Evolutionary conservation across 73 alveolate genomes (phyloP), one percentile per base, ranked within the genome.

Genomic region (Stentor roeselii): DNA sequence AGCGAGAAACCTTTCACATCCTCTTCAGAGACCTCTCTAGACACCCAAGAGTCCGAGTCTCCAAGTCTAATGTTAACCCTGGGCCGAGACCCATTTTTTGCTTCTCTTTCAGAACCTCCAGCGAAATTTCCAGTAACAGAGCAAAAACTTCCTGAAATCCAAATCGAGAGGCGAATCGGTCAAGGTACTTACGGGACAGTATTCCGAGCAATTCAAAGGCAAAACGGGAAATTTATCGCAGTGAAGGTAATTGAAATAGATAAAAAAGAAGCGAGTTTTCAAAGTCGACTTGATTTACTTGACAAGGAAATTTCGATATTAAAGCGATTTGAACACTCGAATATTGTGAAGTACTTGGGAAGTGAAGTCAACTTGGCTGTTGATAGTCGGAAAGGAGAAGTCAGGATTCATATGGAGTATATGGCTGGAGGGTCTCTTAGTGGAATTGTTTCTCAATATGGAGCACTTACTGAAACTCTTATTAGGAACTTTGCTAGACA

Each of bases 131-230:
- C 80, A 21, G 0, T 30, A 21, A 27, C 11, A 67, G 80, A 67
- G 34, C 41, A 67, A 67, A 67, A 67, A 2, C 37, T 21, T 11
- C 11, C 34, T 40, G 80, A 67, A 27, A 32, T 67, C 14, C 37
- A 21, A 11, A 67, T 67, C 21, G 80, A 67, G 27, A 21, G 41
- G 50, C 59, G 85, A 82, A 92, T 94, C 32, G 98, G 98, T 42
- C 87, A 90, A 86, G 98, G 98, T 30, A 95, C 98, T 78, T 92
- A 91, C 27, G 98, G 98, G 0, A 90, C 92, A 88, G 98, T 94
- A 14, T 94, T 82, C 67, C 92, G 93, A 89, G 98, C 96, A 3
- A 82, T 92, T 40, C 92, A 92, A 75, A 83, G 89, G 0, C 91
- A 93, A 87, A 92, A 90, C 0, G 98, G 97, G 3, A 86, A 92